phyloP scores from a whole-genome alignment of 345 rosid species.

The Populus ilicifolia region DNA sequence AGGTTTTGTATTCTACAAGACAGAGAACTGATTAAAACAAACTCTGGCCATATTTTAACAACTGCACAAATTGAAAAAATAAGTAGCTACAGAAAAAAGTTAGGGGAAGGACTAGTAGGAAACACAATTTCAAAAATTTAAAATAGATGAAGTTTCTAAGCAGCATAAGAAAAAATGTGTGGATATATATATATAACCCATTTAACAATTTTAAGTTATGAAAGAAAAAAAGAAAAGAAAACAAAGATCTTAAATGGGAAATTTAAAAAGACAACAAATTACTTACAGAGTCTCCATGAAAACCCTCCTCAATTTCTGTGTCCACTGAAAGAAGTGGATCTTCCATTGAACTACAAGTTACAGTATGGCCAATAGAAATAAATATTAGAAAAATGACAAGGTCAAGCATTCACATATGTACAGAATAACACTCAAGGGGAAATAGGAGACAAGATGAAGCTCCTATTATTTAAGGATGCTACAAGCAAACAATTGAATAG shows the following conservation, averaged over 20 bases:
- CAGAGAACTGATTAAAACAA: too few species aligned
- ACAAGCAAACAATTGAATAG: constrained; percentile 1
- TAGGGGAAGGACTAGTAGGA: not conserved
- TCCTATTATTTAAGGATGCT: not conserved
- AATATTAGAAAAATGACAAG: not conserved
- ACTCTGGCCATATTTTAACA: not conserved
- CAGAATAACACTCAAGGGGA: not conserved
- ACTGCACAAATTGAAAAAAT: not conserved
- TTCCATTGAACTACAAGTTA: constrained; percentile 49
- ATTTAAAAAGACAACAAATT: not conserved
- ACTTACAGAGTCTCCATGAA: constrained; percentile 40
- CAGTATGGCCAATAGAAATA: constrained; percentile 11
- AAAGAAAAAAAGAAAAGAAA: not conserved
- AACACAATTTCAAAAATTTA: not conserved
- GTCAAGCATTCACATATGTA: too few species aligned
- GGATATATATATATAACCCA: not conserved
- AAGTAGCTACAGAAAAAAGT: too few species aligned
- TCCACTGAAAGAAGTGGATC: constrained; percentile 48
- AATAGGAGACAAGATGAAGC: not conserved
- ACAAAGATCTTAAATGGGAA: not conserved
- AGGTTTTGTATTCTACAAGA: not conserved
- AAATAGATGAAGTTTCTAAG: not conserved
- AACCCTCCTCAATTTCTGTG: constrained; percentile 42
- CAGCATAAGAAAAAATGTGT: not conserved
- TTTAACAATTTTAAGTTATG: not conserved